Base-by-base conservation (phyloP, 306 rosid species). In the Luffa aegyptiaca region DNA sequence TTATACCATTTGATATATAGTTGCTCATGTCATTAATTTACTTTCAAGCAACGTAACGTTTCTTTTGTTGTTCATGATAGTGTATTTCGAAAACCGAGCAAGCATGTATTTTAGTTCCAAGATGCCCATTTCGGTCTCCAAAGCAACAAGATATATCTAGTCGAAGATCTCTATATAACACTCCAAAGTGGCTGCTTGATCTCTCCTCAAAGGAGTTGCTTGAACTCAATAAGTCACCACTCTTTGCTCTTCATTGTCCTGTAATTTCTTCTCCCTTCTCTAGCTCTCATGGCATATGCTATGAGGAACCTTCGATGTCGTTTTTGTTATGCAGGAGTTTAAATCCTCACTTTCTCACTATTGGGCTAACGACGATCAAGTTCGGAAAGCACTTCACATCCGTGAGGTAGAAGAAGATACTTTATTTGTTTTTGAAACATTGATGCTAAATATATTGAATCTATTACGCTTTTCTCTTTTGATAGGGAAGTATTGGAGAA, bases 361-460 rank as follows among this genome's bases (percentile, higher is more conserved):
- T 57, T 91, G 94, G 97, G 89, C 92, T 35, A 90, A 93, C 49
- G 82, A 88, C 36, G 84, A 78, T 31, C n/a, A 5, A 45, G 96
- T 93, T 81, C 89, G 86, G 55, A 78, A 48, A 51, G 94, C 90
- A 42, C 86, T 93, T 53, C 85, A 80, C 44, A 41, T 86, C 18
- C 85, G 46, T 10, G 55, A 90, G 94, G 94, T 88, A 79, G 31
- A 39, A 5, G n/a, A 8, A 6, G 6, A 61, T 11, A 59, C 21
- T 1, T 10, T 61, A 10, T 61, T 31, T 21, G 6, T 16, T 9
- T 11, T 11, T 2, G 3, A 6, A 55, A 16, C 5, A 3, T 5
- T n/a, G 1, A 37, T 11, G 7, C 33, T 66, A 17, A 71, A 83
- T 45, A 18, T 51, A 77, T 1, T 65, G 62, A 41, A 70, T 5